Evolutionary conservation across 2,329 filamentous ascomycete species (phyloP), one percentile per base, ranked within the genome.

Genomic region (Paraphoma chrysanthemicola): DNA sequence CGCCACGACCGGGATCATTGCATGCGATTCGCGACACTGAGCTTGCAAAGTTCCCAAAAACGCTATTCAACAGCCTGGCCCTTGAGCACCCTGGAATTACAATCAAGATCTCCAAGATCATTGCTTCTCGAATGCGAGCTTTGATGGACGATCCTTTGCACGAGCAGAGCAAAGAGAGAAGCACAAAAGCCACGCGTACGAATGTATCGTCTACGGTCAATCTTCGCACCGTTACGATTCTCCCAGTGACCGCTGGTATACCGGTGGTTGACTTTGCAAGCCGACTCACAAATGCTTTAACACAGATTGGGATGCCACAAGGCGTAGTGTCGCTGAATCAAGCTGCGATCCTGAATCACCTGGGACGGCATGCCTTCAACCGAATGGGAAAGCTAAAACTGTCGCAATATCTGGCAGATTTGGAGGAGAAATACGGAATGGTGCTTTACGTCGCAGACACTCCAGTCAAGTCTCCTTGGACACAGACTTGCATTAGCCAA

Each of bases 21-120:
- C 94, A 98, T 71, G 95, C 95, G 5, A 99, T 99, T 66, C 90
- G 95, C 54, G 95, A 98, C 63, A 98, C 95, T 0, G 95, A 99
- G 73, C 81, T 99, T 29, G 94, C 96, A 56, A 98, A 97, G 69
- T 97, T 99, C 57, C 95, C 95, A 0, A 91, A 94, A 56, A 97
- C 92, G 0, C 80, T 99, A 1, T 99, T 99, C 82, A 99, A 99
- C 81, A 99, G 95, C 71, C 85, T 99, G 51, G 95, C 95, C 0
- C 90, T 97, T 72, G 95, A 99, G 71, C 95, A 99, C 71, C 95
- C 95, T 5, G 96, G 93, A 43, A 99, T 99, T 70, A 98, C 95
- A 0, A 98, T 99, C 76, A 97, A 98, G 77, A 96, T 99, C 29
- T 98, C 95, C 1, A 99, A 98, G 77, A 95, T 99, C 66, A 97